These are phyloP conservation scores for Sporormia fimetaria DNA, from an alignment of 495 filamentous ascomycete genomes.

Conservation along the genomic window DNA sequence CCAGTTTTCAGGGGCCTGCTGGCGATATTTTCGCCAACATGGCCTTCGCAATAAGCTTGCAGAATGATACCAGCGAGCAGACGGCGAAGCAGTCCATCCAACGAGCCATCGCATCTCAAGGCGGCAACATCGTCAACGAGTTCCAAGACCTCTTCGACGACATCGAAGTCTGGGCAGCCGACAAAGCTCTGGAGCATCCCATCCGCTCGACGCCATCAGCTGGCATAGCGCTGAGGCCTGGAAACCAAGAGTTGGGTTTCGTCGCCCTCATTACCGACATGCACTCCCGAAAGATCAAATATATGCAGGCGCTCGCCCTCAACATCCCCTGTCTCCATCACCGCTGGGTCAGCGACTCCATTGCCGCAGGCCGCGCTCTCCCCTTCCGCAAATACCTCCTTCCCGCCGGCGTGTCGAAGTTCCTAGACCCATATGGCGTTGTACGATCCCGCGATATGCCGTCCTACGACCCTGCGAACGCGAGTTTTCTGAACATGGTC, in stretches of 20 bases:
- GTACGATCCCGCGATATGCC: conserved; percentile 60
- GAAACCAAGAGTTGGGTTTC: conserved; percentile 55
- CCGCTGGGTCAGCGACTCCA: conserved; percentile 70
- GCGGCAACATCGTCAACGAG: conserved; percentile 57
- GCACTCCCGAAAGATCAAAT: conserved; percentile 82
- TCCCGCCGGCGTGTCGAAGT: conserved; percentile 67
- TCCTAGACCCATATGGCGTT: conserved; percentile 53
- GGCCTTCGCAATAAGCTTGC: conserved; percentile 70
- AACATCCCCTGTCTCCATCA: conserved; percentile 72
- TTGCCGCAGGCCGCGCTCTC: conserved; percentile 46
- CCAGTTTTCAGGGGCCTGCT: conserved; percentile 3
- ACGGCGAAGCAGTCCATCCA: conserved; percentile 40
- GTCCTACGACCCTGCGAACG: conserved; percentile 41
- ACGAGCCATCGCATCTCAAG: conserved; percentile 45
- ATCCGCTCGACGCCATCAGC: background rate
- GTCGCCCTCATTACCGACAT: conserved; percentile 74
- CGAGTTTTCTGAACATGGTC: conserved; percentile 44
- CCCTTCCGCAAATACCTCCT: conserved; percentile 76
- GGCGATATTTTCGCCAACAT: conserved; percentile 53
- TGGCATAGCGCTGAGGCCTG: conserved; percentile 37
- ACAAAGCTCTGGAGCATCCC: conserved; percentile 8
- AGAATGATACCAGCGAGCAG: conserved; percentile 38
- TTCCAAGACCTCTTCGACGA: conserved; percentile 74
- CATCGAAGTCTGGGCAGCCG: background rate
- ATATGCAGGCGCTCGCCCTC: conserved; percentile 88